These are phyloP conservation scores for Colletotrichum caudatum DNA, from an alignment of 2,329 filamentous ascomycete genomes.

Conservation along the genomic window DNA sequence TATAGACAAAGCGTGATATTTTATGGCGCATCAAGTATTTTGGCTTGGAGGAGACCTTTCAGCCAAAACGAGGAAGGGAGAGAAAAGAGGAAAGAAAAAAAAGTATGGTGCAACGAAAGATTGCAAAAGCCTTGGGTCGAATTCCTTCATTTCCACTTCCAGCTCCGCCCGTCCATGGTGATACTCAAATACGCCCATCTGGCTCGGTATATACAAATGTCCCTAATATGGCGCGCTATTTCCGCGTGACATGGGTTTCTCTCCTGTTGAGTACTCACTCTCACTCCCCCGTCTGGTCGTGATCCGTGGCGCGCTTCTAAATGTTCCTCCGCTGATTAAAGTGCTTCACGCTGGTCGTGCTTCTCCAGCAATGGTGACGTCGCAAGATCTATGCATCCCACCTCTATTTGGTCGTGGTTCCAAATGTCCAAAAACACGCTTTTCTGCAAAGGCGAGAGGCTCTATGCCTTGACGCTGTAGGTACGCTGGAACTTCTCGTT, in stretches of 20 bases:
- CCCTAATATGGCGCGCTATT: slow-evolving; percentile 8
- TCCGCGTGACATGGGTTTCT: slow-evolving; percentile 6
- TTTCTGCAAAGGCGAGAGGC: background rate
- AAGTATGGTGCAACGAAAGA: background rate
- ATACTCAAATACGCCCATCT: slow-evolving; percentile 27
- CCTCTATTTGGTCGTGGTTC: slow-evolving; percentile 36
- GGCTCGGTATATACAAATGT: slow-evolving; percentile 31
- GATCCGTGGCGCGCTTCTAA: slow-evolving; percentile 15
- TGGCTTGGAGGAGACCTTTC: background rate
- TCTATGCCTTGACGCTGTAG: slow-evolving; percentile 80
- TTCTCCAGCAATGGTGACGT: slow-evolving; percentile 29
- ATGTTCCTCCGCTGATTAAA: slow-evolving; percentile 34
- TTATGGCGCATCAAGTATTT: background rate
- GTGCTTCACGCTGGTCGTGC: slow-evolving; percentile 23
- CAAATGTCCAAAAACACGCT: slow-evolving; percentile 21
- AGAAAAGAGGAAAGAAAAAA: too few species aligned
- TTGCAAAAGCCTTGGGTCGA: background rate
- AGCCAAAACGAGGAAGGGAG: background rate
- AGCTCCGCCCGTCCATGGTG: background rate
- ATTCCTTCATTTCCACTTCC: slow-evolving; percentile 29
- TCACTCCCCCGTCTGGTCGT: background rate
- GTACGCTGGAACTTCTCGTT: slow-evolving; percentile 89
- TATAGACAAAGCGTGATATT: too few species aligned
- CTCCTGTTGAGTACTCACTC: background rate
- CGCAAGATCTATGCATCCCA: slow-evolving; percentile 41